phyloP scores from a whole-genome alignment of 176 grass and related monocot species.

The Carex parvula region DNA sequence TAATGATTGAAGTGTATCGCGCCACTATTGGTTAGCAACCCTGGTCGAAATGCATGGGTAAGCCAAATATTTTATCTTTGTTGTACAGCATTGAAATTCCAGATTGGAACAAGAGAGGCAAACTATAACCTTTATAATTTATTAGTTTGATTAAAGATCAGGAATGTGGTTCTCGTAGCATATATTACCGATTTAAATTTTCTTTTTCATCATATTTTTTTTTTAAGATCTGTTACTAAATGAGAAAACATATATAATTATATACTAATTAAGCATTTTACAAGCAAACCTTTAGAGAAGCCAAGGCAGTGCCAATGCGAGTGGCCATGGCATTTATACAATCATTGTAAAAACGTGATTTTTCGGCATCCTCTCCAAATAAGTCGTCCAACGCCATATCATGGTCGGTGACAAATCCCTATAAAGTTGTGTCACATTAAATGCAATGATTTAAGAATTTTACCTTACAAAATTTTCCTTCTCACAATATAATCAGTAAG shows the following conservation, averaged over 20 bases:
- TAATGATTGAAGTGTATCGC: neutral
- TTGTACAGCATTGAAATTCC: neutral
- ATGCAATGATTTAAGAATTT: conserved; percentile 2
- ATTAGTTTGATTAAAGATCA: neutral
- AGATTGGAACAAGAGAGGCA: neutral
- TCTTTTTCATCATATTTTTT: conserved; percentile 16
- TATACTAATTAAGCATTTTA: neutral
- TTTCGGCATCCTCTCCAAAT: conserved; percentile 49
- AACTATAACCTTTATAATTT: neutral
- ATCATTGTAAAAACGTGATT: conserved; percentile 60
- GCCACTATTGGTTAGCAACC: neutral
- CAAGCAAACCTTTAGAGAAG: conserved; percentile 73
- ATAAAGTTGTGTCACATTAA: conserved; percentile 20
- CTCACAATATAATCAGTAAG: neutral
- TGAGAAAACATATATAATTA: neutral
- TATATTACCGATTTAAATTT: neutral
- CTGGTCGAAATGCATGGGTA: neutral
- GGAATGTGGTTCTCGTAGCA: neutral
- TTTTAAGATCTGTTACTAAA: neutral
- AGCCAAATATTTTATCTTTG: neutral
- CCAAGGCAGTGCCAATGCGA: conserved; percentile 82
- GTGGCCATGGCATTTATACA: conserved; percentile 67
- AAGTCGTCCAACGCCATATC: conserved; percentile 72
- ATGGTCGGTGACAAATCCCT: conserved; percentile 94
- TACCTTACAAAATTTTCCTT: conserved; percentile 10